Evolutionary conservation across 2,329 filamentous ascomycete genomes (phyloP), one percentile per base, ranked within the genome.

Genomic region (Sporothrix luriei): DNA sequence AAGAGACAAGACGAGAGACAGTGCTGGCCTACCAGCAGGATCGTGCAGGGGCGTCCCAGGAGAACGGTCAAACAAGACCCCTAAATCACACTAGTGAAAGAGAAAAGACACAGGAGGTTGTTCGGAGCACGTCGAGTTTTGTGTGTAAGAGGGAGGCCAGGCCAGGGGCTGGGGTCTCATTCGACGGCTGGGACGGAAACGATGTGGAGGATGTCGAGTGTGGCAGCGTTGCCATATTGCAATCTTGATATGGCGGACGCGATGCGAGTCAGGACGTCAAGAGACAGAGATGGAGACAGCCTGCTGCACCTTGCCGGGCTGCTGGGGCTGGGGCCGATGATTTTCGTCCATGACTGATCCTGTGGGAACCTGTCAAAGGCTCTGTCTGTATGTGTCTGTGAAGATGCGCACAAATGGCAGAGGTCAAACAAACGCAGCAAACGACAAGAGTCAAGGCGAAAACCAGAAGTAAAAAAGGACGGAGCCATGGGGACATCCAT

Each of bases 121-220:
- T 55, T 46, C n/a, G 64, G n/a, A 55, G 64, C 4, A 21, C 10
- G 16, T 40, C 26, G 10, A 33, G 61, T 49, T n/a, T 64, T n/a
- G 40, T 7, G 24, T 65, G 43, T 65, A 16, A 26, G 59, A 48
- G 49, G 29, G 65, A 51, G 62, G 26, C 29, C 24, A 52, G 46
- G 26, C 46, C 46, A 52, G 65, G 51, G 65, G 48, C n/a, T 46
- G 65, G 65, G 57, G 65, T 51, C 51, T 67, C 65, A 54, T 51
- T 68, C 40, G 54, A 59, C 49, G 54, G 54, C 49, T 68, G 43
- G 66, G 54, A 59, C 40, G 65, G 65, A 51, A 61, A 43, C 51
- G 59, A 14, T 40, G 57, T 46, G n/a, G 54, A 57, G 26, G 26
- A 4, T 38, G 55, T n/a, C 14, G 64, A 43, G 11, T n/a, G 26